A percentile compares a stretch with the other conserved stretches of the same genome.
phyloP scores from a whole-genome alignment of 768 basidiomycete species.

The Filobasidium floriforme region DNA sequence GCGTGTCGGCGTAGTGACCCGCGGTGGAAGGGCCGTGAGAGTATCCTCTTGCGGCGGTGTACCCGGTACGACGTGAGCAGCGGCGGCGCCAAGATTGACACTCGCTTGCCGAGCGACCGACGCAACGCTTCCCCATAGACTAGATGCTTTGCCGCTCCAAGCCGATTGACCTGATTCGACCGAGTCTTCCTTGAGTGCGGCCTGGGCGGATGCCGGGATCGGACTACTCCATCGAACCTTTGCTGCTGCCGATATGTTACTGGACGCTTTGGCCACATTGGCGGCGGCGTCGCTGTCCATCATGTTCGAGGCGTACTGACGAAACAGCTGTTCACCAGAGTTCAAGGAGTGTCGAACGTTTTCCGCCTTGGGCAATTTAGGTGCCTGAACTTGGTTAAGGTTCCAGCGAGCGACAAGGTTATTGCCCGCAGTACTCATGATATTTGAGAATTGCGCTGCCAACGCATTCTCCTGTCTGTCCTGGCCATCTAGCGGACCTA shows the following conservation, averaged over 20 bases:
- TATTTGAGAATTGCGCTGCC: neutral
- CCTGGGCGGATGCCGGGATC: neutral
- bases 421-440: neutral
- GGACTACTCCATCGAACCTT: slow-evolving; percentile 23
- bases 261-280: slow-evolving; percentile 26
- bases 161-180: neutral
- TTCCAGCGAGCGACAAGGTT: neutral
- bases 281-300: slow-evolving; percentile 34
- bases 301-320: slow-evolving; percentile 26
- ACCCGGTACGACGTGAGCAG: neutral
- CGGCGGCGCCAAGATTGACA: neutral
- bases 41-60: neutral
- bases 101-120: neutral
- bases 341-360: neutral
- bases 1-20: neutral
- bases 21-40: slow-evolving; percentile 9
- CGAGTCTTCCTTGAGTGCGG: neutral
- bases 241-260: slow-evolving; percentile 29
- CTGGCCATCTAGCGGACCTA: neutral
- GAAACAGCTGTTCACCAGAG: slow-evolving; percentile 12
- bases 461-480: neutral
- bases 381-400: neutral
- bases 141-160: neutral
- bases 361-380: neutral
- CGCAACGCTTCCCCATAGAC: neutral